These are phyloP conservation scores for Phaseolus coccineus DNA, from an alignment of 331 rosid species.

Conservation along the genomic window DNA sequence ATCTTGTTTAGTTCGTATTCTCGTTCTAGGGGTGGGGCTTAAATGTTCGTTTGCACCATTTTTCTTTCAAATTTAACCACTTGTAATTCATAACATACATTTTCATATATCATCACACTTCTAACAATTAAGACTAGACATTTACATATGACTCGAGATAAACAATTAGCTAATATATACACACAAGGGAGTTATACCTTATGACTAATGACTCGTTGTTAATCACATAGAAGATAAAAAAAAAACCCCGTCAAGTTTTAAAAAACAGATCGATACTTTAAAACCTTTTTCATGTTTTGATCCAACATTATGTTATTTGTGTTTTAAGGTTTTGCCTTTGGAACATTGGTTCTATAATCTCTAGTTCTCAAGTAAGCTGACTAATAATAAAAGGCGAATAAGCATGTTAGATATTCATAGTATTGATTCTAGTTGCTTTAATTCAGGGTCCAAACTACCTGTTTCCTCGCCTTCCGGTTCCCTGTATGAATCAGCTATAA, in stretches of 20 bases:
- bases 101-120: neutral
- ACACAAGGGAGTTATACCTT: neutral
- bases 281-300: neutral
- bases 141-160: neutral
- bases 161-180: neutral
- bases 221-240: neutral
- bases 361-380: neutral
- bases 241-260: neutral
- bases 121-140: neutral
- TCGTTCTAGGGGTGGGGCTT: neutral
- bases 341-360: neutral
- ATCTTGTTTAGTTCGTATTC: neutral
- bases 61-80: neutral
- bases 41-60: neutral
- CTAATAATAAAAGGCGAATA: neutral
- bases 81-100: neutral
- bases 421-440: conserved; percentile 77
- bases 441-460: conserved; percentile 61
- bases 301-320: neutral
- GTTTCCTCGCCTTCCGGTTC: conserved; percentile 55
- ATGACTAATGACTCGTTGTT: neutral
- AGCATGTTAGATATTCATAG: conserved; percentile 48
- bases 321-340: conserved; percentile 7
- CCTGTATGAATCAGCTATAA: conserved; percentile 79
- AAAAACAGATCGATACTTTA: neutral